phyloP scores from a whole-genome alignment of 2,329 filamentous ascomycete species.

The Metarhizium brunneum region DNA sequence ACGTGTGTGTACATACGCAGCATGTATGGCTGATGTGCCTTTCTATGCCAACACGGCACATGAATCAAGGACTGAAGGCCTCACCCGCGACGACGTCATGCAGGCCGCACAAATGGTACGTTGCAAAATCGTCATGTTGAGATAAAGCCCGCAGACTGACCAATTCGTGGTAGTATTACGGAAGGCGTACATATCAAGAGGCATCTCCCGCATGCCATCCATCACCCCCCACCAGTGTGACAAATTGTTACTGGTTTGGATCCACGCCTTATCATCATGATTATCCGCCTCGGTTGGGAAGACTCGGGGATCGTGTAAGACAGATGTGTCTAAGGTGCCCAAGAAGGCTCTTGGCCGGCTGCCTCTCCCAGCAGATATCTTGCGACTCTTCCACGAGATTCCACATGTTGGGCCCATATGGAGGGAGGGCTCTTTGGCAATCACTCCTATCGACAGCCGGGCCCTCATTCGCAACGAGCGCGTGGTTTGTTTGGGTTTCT shows the following conservation, averaged over 20 bases:
- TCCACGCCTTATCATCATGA: not conserved
- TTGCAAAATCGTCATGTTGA: not conserved
- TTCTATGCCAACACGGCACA: not conserved
- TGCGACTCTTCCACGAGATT: not conserved
- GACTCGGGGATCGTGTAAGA: not conserved
- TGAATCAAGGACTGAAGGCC: not conserved
- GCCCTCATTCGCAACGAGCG: not conserved
- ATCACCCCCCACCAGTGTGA: not conserved
- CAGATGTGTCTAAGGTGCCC: not conserved
- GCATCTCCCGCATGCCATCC: not conserved
- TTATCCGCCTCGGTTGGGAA: not conserved
- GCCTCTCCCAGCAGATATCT: not conserved
- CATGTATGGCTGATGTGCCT: not conserved
- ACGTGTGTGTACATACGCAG: not conserved
- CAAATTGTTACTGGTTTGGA: not conserved
- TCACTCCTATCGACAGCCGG: not conserved
- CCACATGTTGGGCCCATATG: not conserved
- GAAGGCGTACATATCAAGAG: not conserved
- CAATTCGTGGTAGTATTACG: not conserved
- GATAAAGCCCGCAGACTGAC: not conserved
- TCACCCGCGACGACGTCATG: not conserved
- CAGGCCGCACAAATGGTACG: not conserved
- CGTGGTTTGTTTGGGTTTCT: not conserved
- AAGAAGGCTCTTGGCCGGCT: not conserved
- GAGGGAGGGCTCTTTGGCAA: not conserved